Conservation (phyloP, 495 filamentous ascomycete genomes). For the Aspergillus cristatus region DNA sequence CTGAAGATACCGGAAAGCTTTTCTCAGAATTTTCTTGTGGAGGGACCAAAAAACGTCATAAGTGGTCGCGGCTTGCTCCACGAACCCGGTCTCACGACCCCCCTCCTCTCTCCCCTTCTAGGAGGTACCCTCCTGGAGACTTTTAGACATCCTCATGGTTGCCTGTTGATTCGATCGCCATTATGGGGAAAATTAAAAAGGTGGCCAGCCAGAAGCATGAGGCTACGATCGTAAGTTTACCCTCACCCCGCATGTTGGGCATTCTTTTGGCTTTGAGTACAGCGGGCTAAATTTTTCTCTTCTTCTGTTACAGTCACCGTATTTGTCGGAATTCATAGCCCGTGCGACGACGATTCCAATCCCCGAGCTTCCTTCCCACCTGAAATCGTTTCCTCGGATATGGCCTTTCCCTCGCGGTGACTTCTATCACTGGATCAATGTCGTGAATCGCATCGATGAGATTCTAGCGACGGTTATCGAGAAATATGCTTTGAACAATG, state of each 20-base stretch:
- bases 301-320: conserved; percentile 60
- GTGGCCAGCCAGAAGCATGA: conserved; percentile 83
- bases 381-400: conserved; percentile 70
- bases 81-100: conserved; percentile 27
- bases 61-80: conserved; percentile 29
- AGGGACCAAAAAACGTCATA: conserved; percentile 39
- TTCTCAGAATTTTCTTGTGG: conserved; percentile 23
- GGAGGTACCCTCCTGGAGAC: conserved; percentile 25
- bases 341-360: conserved; percentile 59
- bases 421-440: conserved; percentile 94
- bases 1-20: too few relatives aligned
- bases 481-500: conserved; percentile 70
- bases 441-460: conserved; percentile 88
- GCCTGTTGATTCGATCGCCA: conserved; percentile 26
- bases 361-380: conserved; percentile 63
- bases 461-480: conserved; percentile 73
- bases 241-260: conserved; percentile 5
- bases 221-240: conserved; percentile 74
- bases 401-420: conserved; percentile 98
- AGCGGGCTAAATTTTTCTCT: conserved; percentile 18
- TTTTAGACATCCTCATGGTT: conserved; percentile 38
- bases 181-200: conserved; percentile 97
- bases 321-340: conserved; percentile 67
- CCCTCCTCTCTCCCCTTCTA: conserved; percentile 18
- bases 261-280: conserved; percentile 7